Conservation (phyloP, 2,329 filamentous ascomycete species). For the Teratosphaeria destructans region DNA sequence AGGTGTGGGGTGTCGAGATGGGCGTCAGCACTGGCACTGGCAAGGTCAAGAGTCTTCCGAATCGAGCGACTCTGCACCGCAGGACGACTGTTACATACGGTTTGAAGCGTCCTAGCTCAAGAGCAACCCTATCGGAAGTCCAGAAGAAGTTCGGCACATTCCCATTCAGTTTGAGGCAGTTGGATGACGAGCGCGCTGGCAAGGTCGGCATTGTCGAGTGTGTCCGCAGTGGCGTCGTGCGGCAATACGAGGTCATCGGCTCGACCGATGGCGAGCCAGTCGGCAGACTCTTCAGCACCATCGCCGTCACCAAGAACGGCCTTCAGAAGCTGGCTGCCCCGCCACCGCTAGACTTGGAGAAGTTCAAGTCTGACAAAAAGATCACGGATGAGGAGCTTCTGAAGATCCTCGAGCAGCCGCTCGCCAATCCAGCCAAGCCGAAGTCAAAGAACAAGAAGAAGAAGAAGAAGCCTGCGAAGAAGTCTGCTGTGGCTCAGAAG, state of each 20-base stretch:
- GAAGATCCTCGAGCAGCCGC: constrained; percentile 82
- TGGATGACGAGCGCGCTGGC: constrained; percentile 90
- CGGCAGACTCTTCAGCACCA: constrained; percentile 75
- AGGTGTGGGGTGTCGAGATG: constrained; percentile 97
- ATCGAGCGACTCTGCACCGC: constrained; percentile 84
- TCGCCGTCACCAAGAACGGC: constrained; percentile 97
- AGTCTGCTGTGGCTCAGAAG: constrained; percentile 40
- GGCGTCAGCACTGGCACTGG: constrained; percentile 82
- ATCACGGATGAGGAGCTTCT: constrained; percentile 92
- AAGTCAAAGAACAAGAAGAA: constrained; percentile 89
- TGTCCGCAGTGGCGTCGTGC: constrained; percentile 81
- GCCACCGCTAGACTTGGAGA: constrained; percentile 63
- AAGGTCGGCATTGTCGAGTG: constrained; percentile 96
- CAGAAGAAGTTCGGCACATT: constrained; percentile 96
- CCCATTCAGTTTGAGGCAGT: constrained; percentile 93
- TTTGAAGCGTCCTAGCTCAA: constrained; percentile 86
- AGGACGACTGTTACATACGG: constrained; percentile 85
- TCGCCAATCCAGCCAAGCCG: constrained; percentile 50
- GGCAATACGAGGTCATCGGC: constrained; percentile 91
- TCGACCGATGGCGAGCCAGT: constrained; percentile 84
- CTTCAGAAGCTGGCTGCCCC: constrained; percentile 75
- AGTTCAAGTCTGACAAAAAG: constrained; percentile 94
- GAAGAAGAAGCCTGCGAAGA: constrained; percentile 59
- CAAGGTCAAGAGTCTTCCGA: constrained; percentile 86
- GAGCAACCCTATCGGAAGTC: constrained; percentile 85